Conservation (phyloP, 305 asterid species). For the Fraxinus floribunda region DNA sequence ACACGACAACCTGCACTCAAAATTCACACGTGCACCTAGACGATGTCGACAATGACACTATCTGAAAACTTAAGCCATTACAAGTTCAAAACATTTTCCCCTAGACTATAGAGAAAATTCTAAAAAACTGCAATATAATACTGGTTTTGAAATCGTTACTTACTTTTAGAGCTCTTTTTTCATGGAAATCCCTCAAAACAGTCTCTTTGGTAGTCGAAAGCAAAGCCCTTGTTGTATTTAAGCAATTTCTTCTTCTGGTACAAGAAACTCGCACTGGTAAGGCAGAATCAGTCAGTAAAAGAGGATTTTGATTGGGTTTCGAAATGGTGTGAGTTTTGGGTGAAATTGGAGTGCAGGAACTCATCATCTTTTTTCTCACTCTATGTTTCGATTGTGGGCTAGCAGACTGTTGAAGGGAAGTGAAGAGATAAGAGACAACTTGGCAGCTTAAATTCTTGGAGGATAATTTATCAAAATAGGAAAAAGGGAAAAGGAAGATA, state of each 20-base stretch:
- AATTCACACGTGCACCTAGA: background rate
- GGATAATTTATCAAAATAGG: background rate
- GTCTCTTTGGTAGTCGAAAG: conserved; percentile 59
- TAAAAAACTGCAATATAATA: background rate
- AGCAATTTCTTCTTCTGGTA: conserved; percentile 26
- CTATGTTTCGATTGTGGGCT: background rate
- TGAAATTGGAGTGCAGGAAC: conserved; percentile 45
- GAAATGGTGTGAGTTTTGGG: conserved; percentile 31
- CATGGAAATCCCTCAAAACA: conserved; percentile 63
- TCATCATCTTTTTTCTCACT: conserved; percentile 35
- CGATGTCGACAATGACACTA: background rate
- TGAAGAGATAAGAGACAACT: conserved; percentile 30
- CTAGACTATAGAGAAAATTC: background rate
- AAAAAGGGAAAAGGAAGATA: background rate
- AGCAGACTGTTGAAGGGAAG: conserved; percentile 12
- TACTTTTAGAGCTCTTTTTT: conserved; percentile 80
- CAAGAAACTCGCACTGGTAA: conserved; percentile 35
- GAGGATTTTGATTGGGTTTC: conserved; percentile 44
- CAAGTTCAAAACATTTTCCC: background rate
- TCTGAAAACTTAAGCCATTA: background rate
- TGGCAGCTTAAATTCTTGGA: background rate
- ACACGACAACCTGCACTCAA: background rate
- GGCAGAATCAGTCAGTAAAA: conserved; percentile 34
- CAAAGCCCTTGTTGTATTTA: conserved; percentile 44
- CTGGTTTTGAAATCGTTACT: background rate